These are phyloP conservation scores for Ascochyta rabiei DNA, from an alignment of 2,329 filamentous ascomycete species.

Conservation along the genomic window DNA sequence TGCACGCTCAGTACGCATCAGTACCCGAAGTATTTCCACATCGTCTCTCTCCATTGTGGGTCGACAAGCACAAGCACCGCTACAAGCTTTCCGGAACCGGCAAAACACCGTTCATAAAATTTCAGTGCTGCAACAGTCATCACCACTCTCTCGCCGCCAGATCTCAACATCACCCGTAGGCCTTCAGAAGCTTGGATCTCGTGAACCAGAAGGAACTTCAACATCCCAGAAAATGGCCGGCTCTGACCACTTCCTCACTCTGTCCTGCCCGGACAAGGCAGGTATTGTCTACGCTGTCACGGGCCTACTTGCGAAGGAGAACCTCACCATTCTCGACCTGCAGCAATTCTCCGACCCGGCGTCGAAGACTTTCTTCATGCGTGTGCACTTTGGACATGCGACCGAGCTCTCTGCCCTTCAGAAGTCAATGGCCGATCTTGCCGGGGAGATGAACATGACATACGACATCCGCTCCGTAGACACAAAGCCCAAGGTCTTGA, in stretches of 20 bases:
- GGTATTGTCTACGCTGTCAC: constrained; percentile 87
- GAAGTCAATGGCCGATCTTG: constrained; percentile 67
- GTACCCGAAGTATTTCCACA: constrained; percentile 23
- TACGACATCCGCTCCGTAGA: constrained; percentile 73
- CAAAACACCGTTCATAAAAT: constrained; percentile 38
- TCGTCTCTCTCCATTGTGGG: constrained; percentile 26
- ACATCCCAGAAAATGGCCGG: constrained; percentile 36
- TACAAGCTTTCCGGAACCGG: constrained; percentile 38
- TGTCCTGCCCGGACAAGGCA: constrained; percentile 83
- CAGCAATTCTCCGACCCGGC: constrained; percentile 82
- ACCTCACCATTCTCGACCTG: constrained; percentile 81
- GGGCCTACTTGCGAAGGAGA: constrained; percentile 73
- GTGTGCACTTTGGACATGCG: constrained; percentile 77
- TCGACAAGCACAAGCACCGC: constrained; percentile 25
- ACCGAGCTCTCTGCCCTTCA: constrained; percentile 52
- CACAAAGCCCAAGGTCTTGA: constrained; percentile 75
- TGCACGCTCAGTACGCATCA: constrained; percentile 23
- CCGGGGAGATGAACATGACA: constrained; percentile 68
- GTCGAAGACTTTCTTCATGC: constrained; percentile 83
- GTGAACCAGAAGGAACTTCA: constrained; percentile 30
- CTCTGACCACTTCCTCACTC: constrained; percentile 63
- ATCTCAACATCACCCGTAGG: constrained; percentile 25
- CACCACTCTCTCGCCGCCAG: constrained; percentile 18
- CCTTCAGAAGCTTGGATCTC: constrained; percentile 30
- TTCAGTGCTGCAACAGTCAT: constrained; percentile 34